Conservation (phyloP, 2,329 filamentous ascomycete species). For the Blastomyces parvus region DNA sequence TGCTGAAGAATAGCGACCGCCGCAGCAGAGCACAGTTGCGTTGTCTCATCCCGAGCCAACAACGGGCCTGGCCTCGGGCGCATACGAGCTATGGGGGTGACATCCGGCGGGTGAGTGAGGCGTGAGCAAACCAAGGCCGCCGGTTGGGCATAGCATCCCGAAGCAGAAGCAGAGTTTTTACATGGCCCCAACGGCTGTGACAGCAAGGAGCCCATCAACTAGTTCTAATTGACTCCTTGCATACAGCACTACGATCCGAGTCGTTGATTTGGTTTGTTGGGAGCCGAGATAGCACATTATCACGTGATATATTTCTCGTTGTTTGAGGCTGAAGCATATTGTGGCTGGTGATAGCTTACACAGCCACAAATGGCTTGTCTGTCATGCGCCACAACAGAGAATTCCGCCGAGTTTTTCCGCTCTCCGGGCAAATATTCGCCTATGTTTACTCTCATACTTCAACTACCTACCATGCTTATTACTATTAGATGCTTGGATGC, state of each 20-base stretch:
- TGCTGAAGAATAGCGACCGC: background rate
- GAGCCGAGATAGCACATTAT: background rate
- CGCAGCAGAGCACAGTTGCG: background rate
- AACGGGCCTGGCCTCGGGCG: background rate
- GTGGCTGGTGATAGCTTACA: constrained; percentile 8
- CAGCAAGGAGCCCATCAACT: background rate
- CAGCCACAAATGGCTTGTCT: constrained; percentile 28
- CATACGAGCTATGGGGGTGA: background rate
- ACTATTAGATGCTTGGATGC: background rate
- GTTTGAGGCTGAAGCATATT: background rate
- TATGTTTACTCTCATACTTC: too few relatives aligned
- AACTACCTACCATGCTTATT: background rate
- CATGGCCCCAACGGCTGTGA: background rate
- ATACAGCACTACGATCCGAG: background rate
- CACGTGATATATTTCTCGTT: background rate
- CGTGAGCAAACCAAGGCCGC: background rate
- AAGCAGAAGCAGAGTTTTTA: background rate
- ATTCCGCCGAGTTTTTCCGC: background rate
- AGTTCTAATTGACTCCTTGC: background rate
- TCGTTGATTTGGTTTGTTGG: background rate
- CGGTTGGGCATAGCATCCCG: background rate
- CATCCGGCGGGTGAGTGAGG: background rate
- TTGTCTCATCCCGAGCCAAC: background rate
- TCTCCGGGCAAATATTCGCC: too few relatives aligned
- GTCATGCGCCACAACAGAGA: constrained; percentile 6